Percentiles rank a stretch among this genome's conserved stretches.
These are phyloP conservation scores for Gossypium sturtianum DNA, from an alignment of 345 rosid genomes.

Conservation along the genomic window DNA sequence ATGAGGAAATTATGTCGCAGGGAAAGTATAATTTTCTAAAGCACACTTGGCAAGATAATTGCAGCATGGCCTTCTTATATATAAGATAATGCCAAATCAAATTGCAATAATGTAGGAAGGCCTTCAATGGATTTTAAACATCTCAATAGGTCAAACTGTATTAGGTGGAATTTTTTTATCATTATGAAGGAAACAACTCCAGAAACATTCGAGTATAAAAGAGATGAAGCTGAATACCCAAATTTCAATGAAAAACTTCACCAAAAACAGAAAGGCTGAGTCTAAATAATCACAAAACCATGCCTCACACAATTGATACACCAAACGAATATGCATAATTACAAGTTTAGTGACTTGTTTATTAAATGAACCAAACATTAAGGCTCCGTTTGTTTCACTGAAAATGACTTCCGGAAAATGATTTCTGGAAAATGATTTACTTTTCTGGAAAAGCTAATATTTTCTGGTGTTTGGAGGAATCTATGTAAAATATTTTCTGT, in stretches of 20 bases:
- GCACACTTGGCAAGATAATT: not conserved
- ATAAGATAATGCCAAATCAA: not conserved
- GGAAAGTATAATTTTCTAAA: not conserved
- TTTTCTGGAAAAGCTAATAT: too few relatives aligned
- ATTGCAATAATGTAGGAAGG: not conserved
- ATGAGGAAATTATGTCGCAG: not conserved
- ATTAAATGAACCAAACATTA: not conserved
- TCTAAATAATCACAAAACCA: not conserved
- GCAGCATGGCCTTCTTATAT: not conserved
- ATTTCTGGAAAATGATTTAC: too few relatives aligned
- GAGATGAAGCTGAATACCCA: not conserved
- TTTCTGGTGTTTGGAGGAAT: too few relatives aligned
- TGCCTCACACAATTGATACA: not conserved
- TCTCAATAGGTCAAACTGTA: not conserved
- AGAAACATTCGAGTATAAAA: not conserved
- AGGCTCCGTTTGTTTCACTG: too few relatives aligned
- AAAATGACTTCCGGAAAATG: too few relatives aligned
- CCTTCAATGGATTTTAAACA: not conserved
- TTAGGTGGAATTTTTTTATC: not conserved
- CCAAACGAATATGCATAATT: not conserved
- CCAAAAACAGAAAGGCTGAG: not conserved
- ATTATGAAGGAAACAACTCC: not conserved
- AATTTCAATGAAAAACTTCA: not conserved
- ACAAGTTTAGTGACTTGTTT: not conserved
- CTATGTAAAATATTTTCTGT: too few relatives aligned